Percentiles rank a stretch among this genome's conserved stretches.
Conservation (phyloP, 108 stramenopile species). For the Nitzschia sp. region DNA sequence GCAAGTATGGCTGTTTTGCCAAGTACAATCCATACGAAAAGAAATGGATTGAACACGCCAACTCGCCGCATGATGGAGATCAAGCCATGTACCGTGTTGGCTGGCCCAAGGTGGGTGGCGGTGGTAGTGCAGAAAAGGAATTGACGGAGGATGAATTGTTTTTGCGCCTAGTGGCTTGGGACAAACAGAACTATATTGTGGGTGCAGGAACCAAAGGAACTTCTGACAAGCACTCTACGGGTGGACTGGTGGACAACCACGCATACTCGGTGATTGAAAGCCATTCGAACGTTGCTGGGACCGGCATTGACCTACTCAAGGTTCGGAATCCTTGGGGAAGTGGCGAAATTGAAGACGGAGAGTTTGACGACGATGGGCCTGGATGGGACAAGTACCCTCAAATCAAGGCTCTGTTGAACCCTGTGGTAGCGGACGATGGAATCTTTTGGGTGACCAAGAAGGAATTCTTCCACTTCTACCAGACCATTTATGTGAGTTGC, state of each 20-base stretch:
- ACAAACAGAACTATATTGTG: conserved; percentile 30
- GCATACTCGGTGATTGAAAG: conserved; percentile 48
- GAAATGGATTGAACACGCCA: conserved; percentile 36
- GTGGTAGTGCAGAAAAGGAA: conserved; percentile 25
- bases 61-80: conserved; percentile 40
- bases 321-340: conserved; percentile 51
- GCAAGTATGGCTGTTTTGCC: conserved; percentile 23
- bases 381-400: conserved; percentile 43
- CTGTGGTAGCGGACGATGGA: conserved; percentile 25
- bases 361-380: conserved; percentile 41
- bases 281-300: conserved; percentile 38
- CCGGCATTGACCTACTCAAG: conserved; percentile 39
- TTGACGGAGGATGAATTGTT: conserved; percentile 41
- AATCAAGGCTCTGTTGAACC: conserved; percentile 26
- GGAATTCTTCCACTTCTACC: conserved; percentile 37
- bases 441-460: conserved; percentile 33
- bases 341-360: conserved; percentile 49
- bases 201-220: conserved; percentile 33
- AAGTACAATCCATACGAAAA: conserved; percentile 37
- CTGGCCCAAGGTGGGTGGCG: conserved; percentile 49
- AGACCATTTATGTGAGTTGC: conserved; percentile 23
- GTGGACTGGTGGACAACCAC: conserved; percentile 50
- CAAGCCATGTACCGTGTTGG: conserved; percentile 21
- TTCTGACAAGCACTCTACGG: conserved; percentile 31
- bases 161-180: conserved; percentile 37